Percentiles rank a stretch among this genome's conserved stretches.
Evolutionary conservation across 75 land plant genomes (phyloP).

Genomic region (Selaginella tamariscina): DNA sequence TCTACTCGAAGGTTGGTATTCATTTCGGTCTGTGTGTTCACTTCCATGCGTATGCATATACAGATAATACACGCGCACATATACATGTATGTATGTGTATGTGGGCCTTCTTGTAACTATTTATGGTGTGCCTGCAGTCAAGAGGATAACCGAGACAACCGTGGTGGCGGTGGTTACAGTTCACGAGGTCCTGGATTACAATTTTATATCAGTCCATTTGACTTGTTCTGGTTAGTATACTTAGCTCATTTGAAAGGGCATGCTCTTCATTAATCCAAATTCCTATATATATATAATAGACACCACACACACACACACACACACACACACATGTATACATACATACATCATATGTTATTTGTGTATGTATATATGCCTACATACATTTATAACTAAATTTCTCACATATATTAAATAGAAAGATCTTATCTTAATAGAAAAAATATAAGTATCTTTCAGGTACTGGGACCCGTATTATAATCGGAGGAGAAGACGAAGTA

Average conservation of each 20-base stretch:
- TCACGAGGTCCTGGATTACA: constrained; percentile 49
- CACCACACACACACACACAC: too few species aligned
- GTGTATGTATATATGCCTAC: too few species aligned
- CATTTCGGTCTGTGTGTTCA: neutral
- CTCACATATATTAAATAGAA: too few species aligned
- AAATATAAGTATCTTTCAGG: constrained; percentile 31
- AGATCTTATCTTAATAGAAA: too few species aligned
- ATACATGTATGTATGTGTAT: too few species aligned
- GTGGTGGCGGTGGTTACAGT: constrained; percentile 44
- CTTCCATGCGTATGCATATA: constrained; percentile 1
- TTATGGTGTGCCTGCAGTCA: constrained; percentile 30
- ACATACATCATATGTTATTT: too few species aligned
- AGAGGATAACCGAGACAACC: constrained; percentile 83
- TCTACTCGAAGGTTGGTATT: constrained; percentile 60
- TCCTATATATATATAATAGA: too few species aligned
- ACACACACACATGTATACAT: too few species aligned
- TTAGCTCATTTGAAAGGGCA: neutral
- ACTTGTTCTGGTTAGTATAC: constrained; percentile 89
- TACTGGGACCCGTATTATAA: constrained; percentile 87
- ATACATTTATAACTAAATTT: too few species aligned
- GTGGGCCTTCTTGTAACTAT: neutral
- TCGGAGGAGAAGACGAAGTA: constrained; percentile 33
- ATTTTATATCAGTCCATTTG: constrained; percentile 55
- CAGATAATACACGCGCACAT: too few species aligned
- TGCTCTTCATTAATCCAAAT: too few species aligned